Conservation (phyloP, 2,329 filamentous ascomycete species). For the Cercospora janseana region DNA sequence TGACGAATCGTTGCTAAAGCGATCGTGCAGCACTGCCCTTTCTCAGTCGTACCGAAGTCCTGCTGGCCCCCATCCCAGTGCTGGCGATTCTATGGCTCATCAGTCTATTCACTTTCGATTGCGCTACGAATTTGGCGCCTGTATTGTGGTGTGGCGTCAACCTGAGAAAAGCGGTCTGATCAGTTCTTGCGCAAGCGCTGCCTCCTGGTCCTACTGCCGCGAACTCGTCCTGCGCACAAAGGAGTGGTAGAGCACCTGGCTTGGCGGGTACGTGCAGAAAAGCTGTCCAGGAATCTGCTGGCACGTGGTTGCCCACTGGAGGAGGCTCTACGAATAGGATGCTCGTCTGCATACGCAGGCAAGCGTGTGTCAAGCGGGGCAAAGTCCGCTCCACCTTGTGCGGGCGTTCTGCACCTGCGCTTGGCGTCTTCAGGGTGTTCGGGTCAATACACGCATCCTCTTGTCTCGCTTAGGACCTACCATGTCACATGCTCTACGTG, state of each 20-base stretch:
- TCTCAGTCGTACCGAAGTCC: slow-evolving; percentile 64
- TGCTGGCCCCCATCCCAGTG: slow-evolving; percentile 61
- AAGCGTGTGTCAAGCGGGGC: not conserved
- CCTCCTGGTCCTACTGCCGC: too few species aligned
- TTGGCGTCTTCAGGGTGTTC: not conserved
- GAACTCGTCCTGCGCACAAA: too few species aligned
- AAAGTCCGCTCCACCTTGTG: not conserved
- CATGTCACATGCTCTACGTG: too few species aligned
- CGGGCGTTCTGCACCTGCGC: not conserved
- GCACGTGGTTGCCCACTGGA: too few species aligned
- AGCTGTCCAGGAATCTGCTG: too few species aligned
- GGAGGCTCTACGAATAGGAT: too few species aligned
- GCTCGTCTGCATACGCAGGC: too few species aligned
- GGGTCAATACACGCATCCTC: not conserved
- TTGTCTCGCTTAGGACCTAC: slow-evolving; percentile 2
- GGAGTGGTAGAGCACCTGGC: too few species aligned
- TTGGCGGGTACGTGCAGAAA: too few species aligned
- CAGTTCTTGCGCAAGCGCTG: not conserved
- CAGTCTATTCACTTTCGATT: slow-evolving; percentile 52
- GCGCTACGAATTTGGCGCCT: slow-evolving; percentile 52
- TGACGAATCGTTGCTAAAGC: slow-evolving; percentile 17
- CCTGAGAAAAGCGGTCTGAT: slow-evolving; percentile 43
- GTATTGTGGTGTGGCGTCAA: slow-evolving; percentile 51
- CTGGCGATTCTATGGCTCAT: slow-evolving; percentile 59
- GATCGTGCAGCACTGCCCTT: slow-evolving; percentile 57